Percentiles rank a stretch among this genome's conserved stretches.
These are phyloP conservation scores for Schwanniomyces polymorphus DNA, from an alignment of 805 yeast genomes.

Conservation along the genomic window DNA sequence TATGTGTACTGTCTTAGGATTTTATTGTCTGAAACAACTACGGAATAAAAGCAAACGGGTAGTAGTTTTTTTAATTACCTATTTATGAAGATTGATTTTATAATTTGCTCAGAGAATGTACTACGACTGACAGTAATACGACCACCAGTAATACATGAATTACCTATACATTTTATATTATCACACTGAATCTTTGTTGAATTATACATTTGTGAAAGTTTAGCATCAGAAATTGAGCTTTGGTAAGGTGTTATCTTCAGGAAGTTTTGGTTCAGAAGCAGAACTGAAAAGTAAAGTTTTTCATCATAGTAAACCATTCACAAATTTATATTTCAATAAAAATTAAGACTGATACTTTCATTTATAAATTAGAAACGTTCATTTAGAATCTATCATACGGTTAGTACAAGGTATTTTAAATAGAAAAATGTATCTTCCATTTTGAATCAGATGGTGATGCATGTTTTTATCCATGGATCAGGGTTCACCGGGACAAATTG, in stretches of 20 bases:
- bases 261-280: slow-evolving; percentile 83
- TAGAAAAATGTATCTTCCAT: background rate
- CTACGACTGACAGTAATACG: too few species aligned
- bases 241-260: slow-evolving; percentile 80
- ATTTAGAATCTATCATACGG: background rate
- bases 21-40: too few species aligned
- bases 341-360: background rate
- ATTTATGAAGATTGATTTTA: too few species aligned
- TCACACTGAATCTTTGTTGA: background rate
- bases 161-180: background rate
- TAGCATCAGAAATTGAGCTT: slow-evolving; percentile 17
- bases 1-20: too few species aligned
- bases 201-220: background rate
- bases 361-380: background rate
- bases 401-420: slow-evolving; percentile 1
- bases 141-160: too few species aligned
- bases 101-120: too few species aligned
- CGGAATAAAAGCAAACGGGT: too few species aligned
- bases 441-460: slow-evolving; percentile 93
- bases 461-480: slow-evolving; percentile 83
- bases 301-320: slow-evolving; percentile 53
- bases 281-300: slow-evolving; percentile 73
- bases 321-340: background rate
- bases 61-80: too few species aligned
- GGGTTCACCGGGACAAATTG: slow-evolving; percentile 50